Base-by-base conservation (phyloP, 352 stramenopile genomes). In the Pythium dissimile region DNA sequence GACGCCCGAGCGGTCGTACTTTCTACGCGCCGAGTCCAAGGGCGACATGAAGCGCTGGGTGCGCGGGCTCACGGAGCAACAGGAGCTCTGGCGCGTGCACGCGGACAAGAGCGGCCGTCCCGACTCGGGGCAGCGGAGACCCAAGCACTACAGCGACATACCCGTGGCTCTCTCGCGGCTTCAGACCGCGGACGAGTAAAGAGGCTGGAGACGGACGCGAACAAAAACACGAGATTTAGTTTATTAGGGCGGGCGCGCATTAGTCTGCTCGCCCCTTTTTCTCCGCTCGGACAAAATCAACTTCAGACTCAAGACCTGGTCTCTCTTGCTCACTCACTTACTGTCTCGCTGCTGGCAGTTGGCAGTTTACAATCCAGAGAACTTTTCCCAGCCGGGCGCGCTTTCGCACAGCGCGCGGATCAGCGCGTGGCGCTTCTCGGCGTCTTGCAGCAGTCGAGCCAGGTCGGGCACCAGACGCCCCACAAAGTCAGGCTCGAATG, bases 21-120 rank as follows among this genome's bases (percentile, higher is more conserved):
- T 94, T 41, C 47, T 94, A 28, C 78, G 84, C 7, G 75, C 85
- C 24, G 83, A 93, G 38, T 82, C 67, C 55, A 92, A 95, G 52
- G 83, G 83, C 38, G 85, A 95, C 69, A 91, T 95, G 81, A 95
- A 92, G 64, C 81, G 82, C 12, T 95, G 83, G 83, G 85, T 92
- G 23, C 80, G 84, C 18, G 81, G 83, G 0, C 80, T 95, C 35
- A 77, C 75, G 31, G 83, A 93, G 35, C 85, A 92, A 62, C 85
- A 94, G 51, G 81, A 92, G 28, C 59, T 95, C 39, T 91, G 83
- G 81, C 80, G 76, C n/a, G 67, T 67, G 28, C 84, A 86, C 51
- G 49, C 69, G 15, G 55, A 64, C 10, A 48, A 80, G 26, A 79
- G 70, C 15, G 49, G 37, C 0, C 41, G 64, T 0, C 60, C 67